Evolutionary conservation across 2,329 filamentous ascomycete genomes (phyloP).

Genomic region (Coniochaeta prunicola): DNA sequence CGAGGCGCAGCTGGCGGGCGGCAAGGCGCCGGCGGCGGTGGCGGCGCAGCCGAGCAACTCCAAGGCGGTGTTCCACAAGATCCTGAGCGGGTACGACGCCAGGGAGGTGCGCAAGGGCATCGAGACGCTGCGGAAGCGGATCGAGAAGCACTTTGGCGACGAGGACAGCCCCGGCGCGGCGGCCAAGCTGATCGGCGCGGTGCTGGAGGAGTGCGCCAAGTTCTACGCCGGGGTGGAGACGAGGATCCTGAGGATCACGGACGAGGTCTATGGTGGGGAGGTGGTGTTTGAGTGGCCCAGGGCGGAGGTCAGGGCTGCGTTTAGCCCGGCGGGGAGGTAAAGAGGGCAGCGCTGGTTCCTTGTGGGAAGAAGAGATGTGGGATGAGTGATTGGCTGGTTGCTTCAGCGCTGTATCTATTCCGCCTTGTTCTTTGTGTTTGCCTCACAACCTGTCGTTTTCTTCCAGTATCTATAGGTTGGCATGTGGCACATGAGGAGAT

Average conservation of each 20-base stretch:
- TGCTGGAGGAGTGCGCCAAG: slow-evolving; percentile 52
- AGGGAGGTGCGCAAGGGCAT: slow-evolving; percentile 88
- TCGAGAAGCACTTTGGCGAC: slow-evolving; percentile 96
- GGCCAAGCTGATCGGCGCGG: slow-evolving; percentile 47
- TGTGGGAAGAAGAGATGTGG: background rate
- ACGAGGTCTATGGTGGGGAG: slow-evolving; percentile 58
- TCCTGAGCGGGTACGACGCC: slow-evolving; percentile 70
- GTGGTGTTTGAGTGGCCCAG: slow-evolving; percentile 61
- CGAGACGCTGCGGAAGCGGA: slow-evolving; percentile 78
- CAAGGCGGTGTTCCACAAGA: slow-evolving; percentile 76
- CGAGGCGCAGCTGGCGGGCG: slow-evolving; percentile 60
- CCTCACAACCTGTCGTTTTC: background rate
- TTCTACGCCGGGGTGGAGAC: slow-evolving; percentile 57
- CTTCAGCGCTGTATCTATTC: background rate
- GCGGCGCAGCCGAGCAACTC: slow-evolving; percentile 77
- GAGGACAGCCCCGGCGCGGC: slow-evolving; percentile 60
- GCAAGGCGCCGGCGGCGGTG: slow-evolving; percentile 55
- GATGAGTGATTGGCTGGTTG: background rate
- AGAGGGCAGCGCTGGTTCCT: background rate
- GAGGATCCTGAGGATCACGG: slow-evolving; percentile 51
- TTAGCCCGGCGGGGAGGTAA: slow-evolving; percentile 18
- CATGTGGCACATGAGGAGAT: background rate
- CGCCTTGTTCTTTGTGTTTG: background rate
- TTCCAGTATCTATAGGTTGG: background rate
- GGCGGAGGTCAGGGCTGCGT: slow-evolving; percentile 53